Evolutionary conservation across 2,329 filamentous ascomycete genomes (phyloP), one percentile per base, ranked within the genome.

Genomic region (Elsinoe batatas): DNA sequence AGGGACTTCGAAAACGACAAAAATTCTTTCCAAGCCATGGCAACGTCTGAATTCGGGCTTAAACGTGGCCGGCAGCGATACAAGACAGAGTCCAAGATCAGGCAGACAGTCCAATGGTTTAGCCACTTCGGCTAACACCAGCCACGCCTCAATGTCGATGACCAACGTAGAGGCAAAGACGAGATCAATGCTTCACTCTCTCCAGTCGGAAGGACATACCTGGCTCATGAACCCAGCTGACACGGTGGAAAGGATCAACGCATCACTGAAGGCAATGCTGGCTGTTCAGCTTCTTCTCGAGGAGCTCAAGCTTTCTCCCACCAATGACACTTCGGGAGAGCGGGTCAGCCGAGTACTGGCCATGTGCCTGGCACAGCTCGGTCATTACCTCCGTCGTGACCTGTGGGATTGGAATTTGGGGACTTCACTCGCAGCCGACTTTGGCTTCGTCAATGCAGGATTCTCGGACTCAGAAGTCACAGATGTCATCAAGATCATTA

Each of bases 271-370:
- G 36, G 53, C 69, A 6, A 66, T 94, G 60, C 74, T 84, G 37
- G 85, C 81, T 0, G 74, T 98, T 11, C 93, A 98, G 71, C 75
- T 97, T 2, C 74, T 95, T n/a, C 79, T 87, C 0, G 91, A 98
- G 68, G 93, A 98, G 67, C 79, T 87, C 59, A 97, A 95, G 66
- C 78, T 98, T 1, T 46, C 13, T 13, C 7, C 20, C 2, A 22
- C 17, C 7, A 17, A 36, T 13, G 53, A 37, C 11, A 12, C n/a
- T 12, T 30, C 17, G n/a, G 11, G 13, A n/a, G 4, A 15, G 11
- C 15, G 15, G 11, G 20, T 37, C 5, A 32, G 17, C 6, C 3
- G 36, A 37, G 5, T 46, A 40, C 70, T 97, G 18, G 80, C 82
- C n/a, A 83, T 87, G 13, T 69, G 96, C 1, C 73, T 97, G 42